phyloP scores from a whole-genome alignment of 129 eudicot species.

The Chrysanthemum lavandulifolium region DNA sequence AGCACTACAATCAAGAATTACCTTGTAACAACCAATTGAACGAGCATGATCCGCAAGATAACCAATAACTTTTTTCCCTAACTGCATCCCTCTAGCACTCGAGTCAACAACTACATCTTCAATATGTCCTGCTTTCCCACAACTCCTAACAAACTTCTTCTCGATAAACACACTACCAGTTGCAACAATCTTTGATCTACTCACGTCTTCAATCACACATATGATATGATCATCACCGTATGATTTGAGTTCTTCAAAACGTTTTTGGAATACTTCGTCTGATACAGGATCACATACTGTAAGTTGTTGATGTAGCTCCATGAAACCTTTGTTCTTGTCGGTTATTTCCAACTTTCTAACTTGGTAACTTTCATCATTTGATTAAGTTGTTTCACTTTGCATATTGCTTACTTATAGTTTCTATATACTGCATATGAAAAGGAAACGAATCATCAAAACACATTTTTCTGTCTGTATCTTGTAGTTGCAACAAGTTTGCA shows the following conservation, averaged over 20 bases:
- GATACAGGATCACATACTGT: constrained; percentile 72
- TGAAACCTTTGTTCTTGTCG: constrained; percentile 76
- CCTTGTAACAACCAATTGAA: constrained; percentile 74
- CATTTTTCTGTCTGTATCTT: too few relatives aligned
- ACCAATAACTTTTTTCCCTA: constrained; percentile 69
- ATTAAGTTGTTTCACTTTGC: constrained; percentile 26
- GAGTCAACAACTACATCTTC: constrained; percentile 93
- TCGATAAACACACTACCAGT: constrained; percentile 82
- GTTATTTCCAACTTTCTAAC: constrained; percentile 66
- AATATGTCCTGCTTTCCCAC: constrained; percentile 81
- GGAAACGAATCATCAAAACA: neutral
- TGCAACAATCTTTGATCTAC: constrained; percentile 53
- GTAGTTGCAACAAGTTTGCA: too few relatives aligned
- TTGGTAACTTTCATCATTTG: constrained; percentile 37
- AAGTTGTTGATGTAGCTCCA: constrained; percentile 67
- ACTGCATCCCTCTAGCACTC: constrained; percentile 57
- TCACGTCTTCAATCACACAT: constrained; percentile 69
- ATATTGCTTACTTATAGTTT: constrained; percentile 21
- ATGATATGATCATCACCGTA: constrained; percentile 72
- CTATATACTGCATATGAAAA: neutral
- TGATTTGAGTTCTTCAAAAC: constrained; percentile 50
- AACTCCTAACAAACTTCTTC: constrained; percentile 70
- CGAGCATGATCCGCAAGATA: constrained; percentile 71
- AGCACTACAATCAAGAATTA: constrained; percentile 75
- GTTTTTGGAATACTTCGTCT: constrained; percentile 52